phyloP scores from a whole-genome alignment of 768 basidiomycete genomes.

The Gautieria morchelliformis region DNA sequence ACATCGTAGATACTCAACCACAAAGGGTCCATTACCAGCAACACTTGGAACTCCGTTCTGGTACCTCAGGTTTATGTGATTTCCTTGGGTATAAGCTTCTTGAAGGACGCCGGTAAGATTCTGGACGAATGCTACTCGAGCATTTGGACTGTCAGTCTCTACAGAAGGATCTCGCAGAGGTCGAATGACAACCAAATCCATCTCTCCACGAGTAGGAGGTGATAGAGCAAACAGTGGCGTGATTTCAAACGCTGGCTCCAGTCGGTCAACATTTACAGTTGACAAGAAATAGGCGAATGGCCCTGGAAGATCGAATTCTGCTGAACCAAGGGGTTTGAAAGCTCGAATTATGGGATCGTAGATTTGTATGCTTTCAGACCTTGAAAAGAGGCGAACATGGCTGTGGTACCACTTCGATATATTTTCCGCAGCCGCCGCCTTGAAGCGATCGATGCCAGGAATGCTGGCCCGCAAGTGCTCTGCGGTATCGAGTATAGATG shows the following conservation, averaged over 20 bases:
- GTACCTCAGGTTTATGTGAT: conserved; percentile 58
- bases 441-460: conserved; percentile 80
- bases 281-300: conserved; percentile 85
- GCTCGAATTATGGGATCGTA: conserved; percentile 45
- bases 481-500: conserved; percentile 74
- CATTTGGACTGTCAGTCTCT: conserved; percentile 29
- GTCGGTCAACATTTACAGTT: conserved; percentile 72
- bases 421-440: conserved; percentile 74
- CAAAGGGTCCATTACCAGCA: conserved; percentile 12
- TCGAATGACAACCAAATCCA: conserved; percentile 71
- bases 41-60: conserved; percentile 31
- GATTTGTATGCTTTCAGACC: conserved; percentile 34
- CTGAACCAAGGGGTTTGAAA: conserved; percentile 36
- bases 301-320: conserved; percentile 40
- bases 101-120: conserved; percentile 45
- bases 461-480: conserved; percentile 59
- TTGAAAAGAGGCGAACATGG: conserved; percentile 43
- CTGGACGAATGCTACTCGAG: conserved; percentile 40
- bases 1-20: conserved; percentile 74
- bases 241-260: conserved; percentile 78
- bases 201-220: conserved; percentile 31
- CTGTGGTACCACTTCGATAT: conserved; percentile 62
- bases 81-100: conserved; percentile 71
- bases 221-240: conserved; percentile 46
- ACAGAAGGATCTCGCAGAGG: conserved; percentile 53